These are phyloP conservation scores for Tetrapisispora fleetii DNA, from an alignment of 805 yeast genomes.

Conservation along the genomic window DNA sequence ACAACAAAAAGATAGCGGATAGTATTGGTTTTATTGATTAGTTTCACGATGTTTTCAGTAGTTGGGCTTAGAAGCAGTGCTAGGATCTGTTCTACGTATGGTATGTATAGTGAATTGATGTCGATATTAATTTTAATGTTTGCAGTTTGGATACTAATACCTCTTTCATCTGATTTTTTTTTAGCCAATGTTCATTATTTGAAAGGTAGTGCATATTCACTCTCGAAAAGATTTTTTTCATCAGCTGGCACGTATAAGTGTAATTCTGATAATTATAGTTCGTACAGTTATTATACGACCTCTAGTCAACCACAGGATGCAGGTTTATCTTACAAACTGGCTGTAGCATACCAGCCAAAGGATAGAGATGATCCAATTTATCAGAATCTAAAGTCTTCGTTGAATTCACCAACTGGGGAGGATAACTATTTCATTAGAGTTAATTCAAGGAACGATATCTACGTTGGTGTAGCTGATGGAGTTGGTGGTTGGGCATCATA, in stretches of 20 bases:
- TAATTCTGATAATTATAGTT: background rate
- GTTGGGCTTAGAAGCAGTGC: conserved; percentile 10
- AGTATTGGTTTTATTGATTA: background rate
- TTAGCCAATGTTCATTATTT: conserved; percentile 11
- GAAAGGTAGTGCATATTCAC: conserved; percentile 11
- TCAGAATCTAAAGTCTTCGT: conserved; percentile 23
- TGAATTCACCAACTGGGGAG: conserved; percentile 64
- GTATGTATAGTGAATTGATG: conserved; percentile 15
- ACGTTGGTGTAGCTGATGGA: conserved; percentile 88
- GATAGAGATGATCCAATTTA: conserved; percentile 46
- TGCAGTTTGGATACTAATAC: conserved; percentile 4
- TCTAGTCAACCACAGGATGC: conserved; percentile 4
- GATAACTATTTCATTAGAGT: conserved; percentile 54
- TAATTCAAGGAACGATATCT: conserved; percentile 28
- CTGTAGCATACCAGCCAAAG: conserved; percentile 70
- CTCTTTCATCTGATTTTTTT: conserved; percentile 6
- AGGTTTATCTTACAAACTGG: conserved; percentile 39
- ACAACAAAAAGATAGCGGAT: too few relatives aligned
- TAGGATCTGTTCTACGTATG: conserved; percentile 6
- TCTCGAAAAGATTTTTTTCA: conserved; percentile 15
- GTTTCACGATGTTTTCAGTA: conserved; percentile 10
- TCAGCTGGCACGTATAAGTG: conserved; percentile 4
- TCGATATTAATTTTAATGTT: conserved; percentile 7
- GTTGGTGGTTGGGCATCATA: conserved; percentile 96
- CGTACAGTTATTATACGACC: background rate